Evolutionary conservation across 345 rosid species (phyloP), one percentile per base, ranked within the genome.

Genomic region (Sonneratia caseolaris): DNA sequence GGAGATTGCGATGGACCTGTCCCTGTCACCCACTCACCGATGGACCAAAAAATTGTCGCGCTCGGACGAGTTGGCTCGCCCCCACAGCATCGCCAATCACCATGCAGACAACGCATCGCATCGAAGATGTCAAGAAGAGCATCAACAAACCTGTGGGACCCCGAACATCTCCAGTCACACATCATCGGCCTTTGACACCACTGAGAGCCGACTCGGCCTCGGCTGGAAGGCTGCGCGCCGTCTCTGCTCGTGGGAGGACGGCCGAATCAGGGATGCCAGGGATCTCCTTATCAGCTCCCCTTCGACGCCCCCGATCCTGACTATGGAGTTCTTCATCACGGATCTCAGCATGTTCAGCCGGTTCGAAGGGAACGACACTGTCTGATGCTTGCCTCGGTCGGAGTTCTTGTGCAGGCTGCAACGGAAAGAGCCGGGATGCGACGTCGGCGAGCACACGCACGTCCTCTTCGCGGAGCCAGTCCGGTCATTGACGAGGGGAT

Each of bases 261-360:
- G 98, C 0, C 97, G 79, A 24, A 93, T 93, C 86, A 93, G 75
- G 9, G 95, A 93, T 7, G 97, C 85, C 73, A 93, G 77, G n/a
- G 97, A 91, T 83, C 98, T 85, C 66, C 80, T 86, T 72, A 93
- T 87, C 88, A 88, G 88, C 69, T 93, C 98, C 5, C 98, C 98
- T 78, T 93, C 98, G 0, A 93, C 98, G 9, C 95, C 90, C 15
- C 98, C 97, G 7, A 92, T 92, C 47, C 98, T 83, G 69, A 93
- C 98, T 7, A 93, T 74, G 13, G 96, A 91, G 73, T 93, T 91
- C 72, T 83, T 86, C 98, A 93, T 93, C 48, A 97, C 97, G 5
- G 97, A 93, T 69, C 97, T 70, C 71, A 87, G 83, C 93, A 87
- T 87, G 75, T 91, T 91, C 84, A 91, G 59, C 36, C 93, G 70